Percentiles rank a stretch among this genome's conserved stretches.
Evolutionary conservation across 1,139 yeast genomes (phyloP).

Genomic region (Geotrichum aggregatum): DNA sequence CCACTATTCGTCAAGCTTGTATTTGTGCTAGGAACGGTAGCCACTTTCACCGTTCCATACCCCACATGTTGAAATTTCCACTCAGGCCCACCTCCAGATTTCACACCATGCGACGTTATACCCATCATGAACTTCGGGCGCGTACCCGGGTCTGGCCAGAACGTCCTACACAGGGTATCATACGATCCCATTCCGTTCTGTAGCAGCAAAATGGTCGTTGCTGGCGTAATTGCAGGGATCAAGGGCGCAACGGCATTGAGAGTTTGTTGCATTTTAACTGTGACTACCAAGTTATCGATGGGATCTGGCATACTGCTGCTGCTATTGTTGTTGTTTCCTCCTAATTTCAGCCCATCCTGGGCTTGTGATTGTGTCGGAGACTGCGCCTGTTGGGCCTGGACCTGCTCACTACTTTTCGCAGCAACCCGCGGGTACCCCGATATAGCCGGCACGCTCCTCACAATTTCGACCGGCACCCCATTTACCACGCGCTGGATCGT

Average conservation of each 20-base stretch:
- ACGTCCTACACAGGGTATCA: slow-evolving; percentile 47
- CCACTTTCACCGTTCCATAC: slow-evolving; percentile 52
- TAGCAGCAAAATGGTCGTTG: slow-evolving; percentile 58
- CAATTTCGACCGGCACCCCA: slow-evolving; percentile 17
- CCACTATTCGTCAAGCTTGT: neutral
- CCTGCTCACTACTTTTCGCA: too few species aligned
- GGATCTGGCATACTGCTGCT: slow-evolving; percentile 19
- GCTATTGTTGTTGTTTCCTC: neutral
- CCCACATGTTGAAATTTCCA: slow-evolving; percentile 60
- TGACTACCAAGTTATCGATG: slow-evolving; percentile 53
- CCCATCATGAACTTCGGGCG: slow-evolving; percentile 69
- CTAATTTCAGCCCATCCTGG: too few species aligned
- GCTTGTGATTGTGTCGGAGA: neutral
- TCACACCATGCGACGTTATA: slow-evolving; percentile 78
- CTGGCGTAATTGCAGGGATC: slow-evolving; percentile 40
- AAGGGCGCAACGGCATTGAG: slow-evolving; percentile 48
- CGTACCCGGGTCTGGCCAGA: slow-evolving; percentile 52
- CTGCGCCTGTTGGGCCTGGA: neutral
- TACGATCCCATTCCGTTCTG: slow-evolving; percentile 76
- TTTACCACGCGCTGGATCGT: slow-evolving; percentile 25
- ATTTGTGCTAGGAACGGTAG: slow-evolving; percentile 17
- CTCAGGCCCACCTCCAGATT: slow-evolving; percentile 35
- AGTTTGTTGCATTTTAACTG: slow-evolving; percentile 62
- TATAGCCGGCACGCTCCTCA: slow-evolving; percentile 19
- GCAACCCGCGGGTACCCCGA: slow-evolving; percentile 8